Conservation (phyloP, 2,329 filamentous ascomycete species). For the Aspergillus intermedius region DNA sequence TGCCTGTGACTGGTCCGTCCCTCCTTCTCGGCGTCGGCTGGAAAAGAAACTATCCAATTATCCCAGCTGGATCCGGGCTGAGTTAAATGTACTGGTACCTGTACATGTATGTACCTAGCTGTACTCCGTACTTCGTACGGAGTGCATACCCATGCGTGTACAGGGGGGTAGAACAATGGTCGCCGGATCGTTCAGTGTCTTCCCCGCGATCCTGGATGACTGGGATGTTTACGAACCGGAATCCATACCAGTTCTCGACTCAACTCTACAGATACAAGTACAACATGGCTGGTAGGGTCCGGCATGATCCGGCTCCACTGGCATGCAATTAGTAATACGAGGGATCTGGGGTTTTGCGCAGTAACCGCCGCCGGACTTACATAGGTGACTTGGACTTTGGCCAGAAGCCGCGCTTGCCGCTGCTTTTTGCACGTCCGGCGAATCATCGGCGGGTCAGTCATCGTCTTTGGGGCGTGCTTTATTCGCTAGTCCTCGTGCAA, state of each 20-base stretch:
- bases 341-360: slow-evolving; percentile 27
- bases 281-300: not conserved
- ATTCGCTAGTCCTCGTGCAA: not conserved
- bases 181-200: too few relatives aligned
- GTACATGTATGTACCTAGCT: too few relatives aligned
- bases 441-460: not conserved
- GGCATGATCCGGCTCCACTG: not conserved
- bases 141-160: not conserved
- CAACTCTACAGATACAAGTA: too few relatives aligned
- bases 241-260: too few relatives aligned
- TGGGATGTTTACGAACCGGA: too few relatives aligned
- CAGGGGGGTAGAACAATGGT: too few relatives aligned
- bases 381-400: slow-evolving; percentile 12
- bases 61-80: too few relatives aligned
- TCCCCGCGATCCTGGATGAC: too few relatives aligned
- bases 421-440: slow-evolving; percentile 1
- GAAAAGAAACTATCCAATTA: slow-evolving; percentile 7
- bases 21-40: slow-evolving; percentile 6
- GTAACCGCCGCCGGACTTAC: slow-evolving; percentile 20
- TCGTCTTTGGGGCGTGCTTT: not conserved
- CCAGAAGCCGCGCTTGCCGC: slow-evolving; percentile 37
- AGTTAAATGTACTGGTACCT: too few relatives aligned
- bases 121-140: not conserved
- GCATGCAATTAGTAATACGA: not conserved
- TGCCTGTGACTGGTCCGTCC: slow-evolving; percentile 12